These are phyloP conservation scores for Castanea crenata DNA, from an alignment of 306 rosid genomes.

Conservation along the genomic window DNA sequence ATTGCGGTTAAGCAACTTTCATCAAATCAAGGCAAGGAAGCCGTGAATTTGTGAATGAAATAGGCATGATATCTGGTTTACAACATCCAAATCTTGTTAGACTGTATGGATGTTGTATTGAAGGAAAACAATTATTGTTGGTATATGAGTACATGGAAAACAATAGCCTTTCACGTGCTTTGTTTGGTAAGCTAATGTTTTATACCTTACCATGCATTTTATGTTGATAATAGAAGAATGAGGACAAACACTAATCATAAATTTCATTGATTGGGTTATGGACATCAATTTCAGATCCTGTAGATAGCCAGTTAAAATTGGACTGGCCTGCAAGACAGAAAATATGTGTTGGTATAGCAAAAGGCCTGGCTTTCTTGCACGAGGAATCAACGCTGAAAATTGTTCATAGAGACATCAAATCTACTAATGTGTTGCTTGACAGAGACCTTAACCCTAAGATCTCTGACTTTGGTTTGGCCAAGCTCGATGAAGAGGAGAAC, in stretches of 20 bases:
- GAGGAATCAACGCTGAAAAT: slow-evolving; percentile 71
- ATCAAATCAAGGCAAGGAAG: slow-evolving; percentile 28
- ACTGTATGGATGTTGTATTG: slow-evolving; percentile 25
- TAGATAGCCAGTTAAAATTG: slow-evolving; percentile 24
- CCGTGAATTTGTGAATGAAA: slow-evolving; percentile 24
- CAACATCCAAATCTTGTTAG: slow-evolving; percentile 27
- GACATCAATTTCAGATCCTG: slow-evolving; percentile 26
- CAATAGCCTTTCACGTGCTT: slow-evolving; percentile 23
- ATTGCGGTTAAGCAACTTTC: slow-evolving; percentile 33
- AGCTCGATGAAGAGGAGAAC: slow-evolving; percentile 67
- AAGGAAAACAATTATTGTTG: slow-evolving; percentile 18
- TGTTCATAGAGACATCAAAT: slow-evolving; percentile 80
- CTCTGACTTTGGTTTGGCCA: slow-evolving; percentile 82
- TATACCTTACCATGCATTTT: not conserved
- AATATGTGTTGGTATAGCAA: slow-evolving; percentile 75
- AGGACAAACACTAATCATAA: not conserved
- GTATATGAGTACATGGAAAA: slow-evolving; percentile 4
- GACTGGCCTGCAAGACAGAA: slow-evolving; percentile 64
- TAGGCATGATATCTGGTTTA: slow-evolving; percentile 28
- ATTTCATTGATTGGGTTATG: not conserved
- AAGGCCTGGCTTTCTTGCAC: slow-evolving; percentile 73
- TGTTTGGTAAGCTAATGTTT: slow-evolving; percentile 23
- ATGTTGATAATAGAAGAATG: not conserved
- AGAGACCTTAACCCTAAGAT: slow-evolving; percentile 63
- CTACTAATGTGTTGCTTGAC: slow-evolving; percentile 73